Base-by-base conservation (phyloP, 306 rosid genomes). In the Medicago arabica region DNA sequence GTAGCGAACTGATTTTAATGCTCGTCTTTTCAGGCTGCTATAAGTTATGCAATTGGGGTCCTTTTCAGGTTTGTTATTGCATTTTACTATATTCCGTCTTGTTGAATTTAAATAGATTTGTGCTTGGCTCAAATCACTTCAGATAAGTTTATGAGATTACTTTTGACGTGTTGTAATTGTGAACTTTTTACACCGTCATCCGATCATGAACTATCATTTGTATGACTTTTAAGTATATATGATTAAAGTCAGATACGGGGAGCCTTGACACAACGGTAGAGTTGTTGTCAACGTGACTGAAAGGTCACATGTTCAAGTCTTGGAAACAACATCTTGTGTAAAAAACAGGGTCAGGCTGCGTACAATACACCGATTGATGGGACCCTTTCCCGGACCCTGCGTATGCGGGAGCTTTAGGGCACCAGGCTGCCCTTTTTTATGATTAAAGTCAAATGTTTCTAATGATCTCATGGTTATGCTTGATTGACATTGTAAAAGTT, bases 11-110 rank as follows among this genome's bases (percentile, higher is more conserved):
- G 36, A 81, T 72, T 41, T 46, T 19, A 55, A 72, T 63, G 83
- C 34, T 43, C 66, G 21, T 77, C 62, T 62, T 72, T 79, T 67
- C 89, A 93, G 97, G 96, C 96, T 76, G 97, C 98, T 40, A 28
- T 84, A 83, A 93, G 97, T 84, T 93, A 93, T 51, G 96, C 81
- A 0, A 77, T 79, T 14, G 98, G 98, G 69, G 97, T 82, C 69
- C 85, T 93, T 72, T 88, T 88, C 87, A 91, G 98, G 98, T 86
- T 80, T 67, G 71, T 71, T 63, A 53, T 64, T 19, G 11, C 36
- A 39, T 65, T 65, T 64, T 39, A 1, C 51, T 17, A 39, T 40
- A 65, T 84, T 76, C 46, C 76, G 21, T 69, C 49, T 63, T 57
- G 31, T 60, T 69, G 71, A 60, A 58, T n/a, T 36, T 38, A n/a